Base-by-base conservation (phyloP, 2,329 filamentous ascomycete species). In the Cytospora piceae region DNA sequence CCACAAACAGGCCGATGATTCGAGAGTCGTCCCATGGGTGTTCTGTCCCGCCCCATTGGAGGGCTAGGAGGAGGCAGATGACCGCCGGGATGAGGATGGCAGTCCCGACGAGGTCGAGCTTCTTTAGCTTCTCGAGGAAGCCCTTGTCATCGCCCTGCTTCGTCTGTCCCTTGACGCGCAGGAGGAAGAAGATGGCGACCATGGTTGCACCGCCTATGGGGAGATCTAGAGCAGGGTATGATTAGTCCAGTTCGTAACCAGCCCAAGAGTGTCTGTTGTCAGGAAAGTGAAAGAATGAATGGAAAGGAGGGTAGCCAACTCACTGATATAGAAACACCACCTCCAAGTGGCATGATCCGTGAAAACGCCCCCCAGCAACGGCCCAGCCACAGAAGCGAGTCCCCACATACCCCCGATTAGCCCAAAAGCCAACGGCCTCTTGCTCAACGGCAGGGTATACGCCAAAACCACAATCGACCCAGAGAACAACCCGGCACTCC, bases 371-470 rank as follows among this genome's bases (percentile, higher is more conserved):
- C 83, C 83, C 6, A 84, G 74, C 17, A 85, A 72, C 9, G 83
- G 83, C 0, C 82, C 83, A 3, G 80, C 79, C 8, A 85, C 81
- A n/a, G 57, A 58, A 9, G 67, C 67, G 58, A 88, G 79, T 20
- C 85, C 85, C 74, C 82, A 87, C 77, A 86, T 84, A 58, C 79
- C 82, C 14, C 82, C 82, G 51, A 87, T 78, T 51, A 86, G 72
- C 31, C 84, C 85, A 62, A 85, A 85, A 29, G 82, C 84, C 34
- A 84, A 74, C 9, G 81, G 85, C 37, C 85, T 78, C 70, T 85
- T 83, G 9, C 80, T 74, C 11, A 87, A 78, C 5, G 85, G 85
- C 57, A 87, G 81, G 7, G 79, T 78, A 51, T 80, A 77, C 14
- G 76, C 76, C 63, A 84, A 73, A 58, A 84, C 82, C 51, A 83